Percentiles rank a stretch among this genome's conserved stretches.
These are phyloP conservation scores for Pyrus hybrid DNA, from an alignment of 331 rosid genomes.

Conservation along the genomic window DNA sequence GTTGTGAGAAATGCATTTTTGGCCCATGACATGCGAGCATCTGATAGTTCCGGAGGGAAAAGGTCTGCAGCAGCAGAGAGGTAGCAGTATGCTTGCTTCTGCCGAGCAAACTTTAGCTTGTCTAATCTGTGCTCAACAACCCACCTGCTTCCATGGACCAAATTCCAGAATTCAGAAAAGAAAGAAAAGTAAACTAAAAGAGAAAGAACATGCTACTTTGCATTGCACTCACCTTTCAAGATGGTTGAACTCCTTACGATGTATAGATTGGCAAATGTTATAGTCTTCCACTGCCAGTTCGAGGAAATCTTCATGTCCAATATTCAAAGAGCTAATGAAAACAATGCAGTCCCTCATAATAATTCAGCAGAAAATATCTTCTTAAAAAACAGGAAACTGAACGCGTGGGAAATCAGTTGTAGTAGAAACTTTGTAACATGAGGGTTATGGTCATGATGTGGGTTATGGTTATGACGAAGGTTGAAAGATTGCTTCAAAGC, in stretches of 20 bases:
- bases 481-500: too few relatives aligned
- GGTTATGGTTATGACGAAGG: too few relatives aligned
- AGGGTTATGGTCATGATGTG: too few relatives aligned
- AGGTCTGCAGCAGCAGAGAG: slow-evolving; percentile 58
- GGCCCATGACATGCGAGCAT: slow-evolving; percentile 81
- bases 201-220: too few relatives aligned
- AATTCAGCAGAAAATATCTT: background rate
- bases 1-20: slow-evolving; percentile 30
- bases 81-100: slow-evolving; percentile 57
- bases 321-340: slow-evolving; percentile 44
- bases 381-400: background rate
- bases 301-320: slow-evolving; percentile 49
- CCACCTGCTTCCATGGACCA: slow-evolving; percentile 46
- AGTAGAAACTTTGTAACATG: too few relatives aligned
- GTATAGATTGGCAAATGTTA: slow-evolving; percentile 55
- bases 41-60: slow-evolving; percentile 49
- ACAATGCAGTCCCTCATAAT: background rate
- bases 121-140: slow-evolving; percentile 48
- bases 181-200: too few relatives aligned
- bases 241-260: slow-evolving; percentile 42
- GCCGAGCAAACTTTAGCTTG: slow-evolving; percentile 66
- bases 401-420: background rate
- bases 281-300: slow-evolving; percentile 70
- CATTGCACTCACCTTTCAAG: slow-evolving; percentile 38
- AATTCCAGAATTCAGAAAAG: too few relatives aligned